Conservation (phyloP, 495 filamentous ascomycete genomes). For the Astrothelium subdiscretum region DNA sequence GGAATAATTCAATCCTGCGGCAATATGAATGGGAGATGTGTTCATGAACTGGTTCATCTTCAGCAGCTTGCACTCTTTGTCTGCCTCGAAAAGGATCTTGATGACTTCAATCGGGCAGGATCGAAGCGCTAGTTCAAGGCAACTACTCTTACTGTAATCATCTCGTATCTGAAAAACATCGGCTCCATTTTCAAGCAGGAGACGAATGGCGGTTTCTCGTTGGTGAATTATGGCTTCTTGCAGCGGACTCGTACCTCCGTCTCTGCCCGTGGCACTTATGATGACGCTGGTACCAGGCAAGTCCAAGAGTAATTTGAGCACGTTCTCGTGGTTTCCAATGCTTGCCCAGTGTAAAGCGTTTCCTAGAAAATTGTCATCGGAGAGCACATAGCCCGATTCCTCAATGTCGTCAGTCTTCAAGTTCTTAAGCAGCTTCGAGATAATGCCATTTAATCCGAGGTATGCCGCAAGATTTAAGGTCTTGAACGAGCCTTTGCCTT, state of each 20-base stretch:
- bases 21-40: not conserved
- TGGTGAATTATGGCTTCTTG: not conserved
- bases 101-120: not conserved
- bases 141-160: not conserved
- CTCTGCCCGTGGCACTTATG: not conserved
- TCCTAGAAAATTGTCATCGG: not conserved
- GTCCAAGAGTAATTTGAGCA: not conserved
- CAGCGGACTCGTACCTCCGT: not conserved
- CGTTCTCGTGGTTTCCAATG: not conserved
- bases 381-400: not conserved
- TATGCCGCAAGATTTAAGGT: not conserved
- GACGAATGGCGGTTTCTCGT: not conserved
- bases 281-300: not conserved
- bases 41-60: constrained; percentile 2
- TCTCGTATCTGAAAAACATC: not conserved
- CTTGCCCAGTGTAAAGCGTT: not conserved
- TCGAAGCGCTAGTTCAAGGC: not conserved
- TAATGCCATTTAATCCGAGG: not conserved
- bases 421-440: not conserved
- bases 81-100: not conserved
- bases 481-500: not conserved
- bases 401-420: not conserved
- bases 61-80: not conserved
- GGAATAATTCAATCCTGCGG: not conserved
- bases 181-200: not conserved